These are phyloP conservation scores for Sugiyamaella neomexicana DNA, from an alignment of 1,139 yeast genomes.

Conservation along the genomic window DNA sequence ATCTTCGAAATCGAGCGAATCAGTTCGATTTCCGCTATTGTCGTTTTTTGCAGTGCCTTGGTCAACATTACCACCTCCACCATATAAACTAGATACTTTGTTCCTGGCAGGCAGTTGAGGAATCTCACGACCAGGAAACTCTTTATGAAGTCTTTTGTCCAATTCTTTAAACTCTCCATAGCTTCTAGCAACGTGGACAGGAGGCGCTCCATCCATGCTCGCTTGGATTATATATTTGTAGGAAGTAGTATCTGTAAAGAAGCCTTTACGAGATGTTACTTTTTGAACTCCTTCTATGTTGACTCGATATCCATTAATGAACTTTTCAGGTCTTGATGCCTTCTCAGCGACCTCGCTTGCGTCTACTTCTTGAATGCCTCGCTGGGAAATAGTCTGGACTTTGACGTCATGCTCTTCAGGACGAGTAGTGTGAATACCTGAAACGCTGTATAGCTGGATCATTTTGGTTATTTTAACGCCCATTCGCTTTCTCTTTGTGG, in stretches of 20 bases:
- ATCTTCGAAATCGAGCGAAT: constrained; percentile 24
- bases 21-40: not conserved
- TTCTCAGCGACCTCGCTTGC: constrained; percentile 38
- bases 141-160: constrained; percentile 51
- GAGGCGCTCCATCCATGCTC: constrained; percentile 39
- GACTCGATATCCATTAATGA: constrained; percentile 57
- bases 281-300: constrained; percentile 64
- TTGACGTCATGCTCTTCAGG: constrained; percentile 53
- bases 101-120: constrained; percentile 65
- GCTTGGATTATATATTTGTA: constrained; percentile 38
- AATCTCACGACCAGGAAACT: constrained; percentile 69
- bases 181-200: constrained; percentile 56
- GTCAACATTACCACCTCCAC: constrained; percentile 8
- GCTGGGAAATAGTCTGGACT: constrained; percentile 52
- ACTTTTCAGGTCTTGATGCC: constrained; percentile 48
- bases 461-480: constrained; percentile 61
- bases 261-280: constrained; percentile 36
- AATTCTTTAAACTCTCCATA: constrained; percentile 66
- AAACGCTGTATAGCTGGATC: constrained; percentile 66
- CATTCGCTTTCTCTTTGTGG: constrained; percentile 69
- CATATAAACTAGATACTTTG: constrained; percentile 29
- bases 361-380: constrained; percentile 54
- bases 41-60: constrained; percentile 5
- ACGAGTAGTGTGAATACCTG: constrained; percentile 65
- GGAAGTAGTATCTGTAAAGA: constrained; percentile 30